Percentiles rank a stretch among this genome's conserved stretches.
These are phyloP conservation scores for Populus tomentosa DNA, from an alignment of 441 rosid genomes.

Conservation along the genomic window DNA sequence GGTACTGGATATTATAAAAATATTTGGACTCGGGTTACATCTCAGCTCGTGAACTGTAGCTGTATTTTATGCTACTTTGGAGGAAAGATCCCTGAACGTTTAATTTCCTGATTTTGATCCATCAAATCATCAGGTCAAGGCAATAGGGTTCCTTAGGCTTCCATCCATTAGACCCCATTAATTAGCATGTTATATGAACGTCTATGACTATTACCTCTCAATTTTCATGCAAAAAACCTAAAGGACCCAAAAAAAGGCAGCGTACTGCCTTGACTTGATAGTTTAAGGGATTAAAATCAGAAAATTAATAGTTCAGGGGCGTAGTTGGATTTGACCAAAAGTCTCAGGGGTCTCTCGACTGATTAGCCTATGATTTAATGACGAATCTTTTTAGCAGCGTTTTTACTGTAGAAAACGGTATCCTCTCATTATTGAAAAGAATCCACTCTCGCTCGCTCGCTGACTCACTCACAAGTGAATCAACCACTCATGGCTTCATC, in stretches of 20 bases:
- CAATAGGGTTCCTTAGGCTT: no score
- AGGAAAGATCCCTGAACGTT: neutral
- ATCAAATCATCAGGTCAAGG: neutral
- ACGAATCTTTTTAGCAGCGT: neutral
- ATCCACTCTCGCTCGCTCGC: neutral
- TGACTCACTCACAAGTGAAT: neutral
- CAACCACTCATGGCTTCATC: conserved; percentile 25
- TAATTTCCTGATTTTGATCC: neutral
- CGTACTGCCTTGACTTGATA: neutral
- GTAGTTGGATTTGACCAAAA: neutral
- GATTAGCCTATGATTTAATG: no score
- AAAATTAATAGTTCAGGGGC: neutral
- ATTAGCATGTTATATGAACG: neutral
- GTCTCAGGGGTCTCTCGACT: neutral
- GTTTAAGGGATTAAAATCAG: neutral
- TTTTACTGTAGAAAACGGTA: neutral
- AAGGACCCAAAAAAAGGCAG: neutral
- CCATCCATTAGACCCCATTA: neutral
- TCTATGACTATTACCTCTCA: no score
- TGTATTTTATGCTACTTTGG: neutral
- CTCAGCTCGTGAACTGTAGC: neutral
- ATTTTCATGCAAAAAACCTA: no score
- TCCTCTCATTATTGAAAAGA: neutral
- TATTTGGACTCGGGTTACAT: no score
- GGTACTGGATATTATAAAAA: neutral